Conservation (phyloP, 2,329 filamentous ascomycete species). For the Ilyonectria robusta region DNA sequence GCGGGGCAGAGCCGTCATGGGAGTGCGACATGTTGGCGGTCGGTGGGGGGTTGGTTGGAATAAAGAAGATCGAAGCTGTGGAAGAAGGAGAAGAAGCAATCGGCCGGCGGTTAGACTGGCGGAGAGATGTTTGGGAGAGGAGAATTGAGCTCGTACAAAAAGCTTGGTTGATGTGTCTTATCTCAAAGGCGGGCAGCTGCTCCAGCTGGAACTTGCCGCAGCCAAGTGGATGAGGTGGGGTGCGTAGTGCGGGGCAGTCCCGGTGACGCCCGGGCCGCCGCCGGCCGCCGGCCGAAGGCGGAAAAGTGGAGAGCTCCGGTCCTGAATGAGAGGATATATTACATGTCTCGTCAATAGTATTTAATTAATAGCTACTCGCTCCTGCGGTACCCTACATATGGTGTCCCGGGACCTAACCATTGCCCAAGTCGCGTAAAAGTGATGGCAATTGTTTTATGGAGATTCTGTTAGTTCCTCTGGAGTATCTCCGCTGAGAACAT, state of each 20-base stretch:
- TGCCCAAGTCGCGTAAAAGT: too few relatives aligned
- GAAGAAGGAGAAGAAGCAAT: not conserved
- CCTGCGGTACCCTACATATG: too few relatives aligned
- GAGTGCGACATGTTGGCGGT: constrained; percentile 56
- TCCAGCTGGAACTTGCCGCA: not conserved
- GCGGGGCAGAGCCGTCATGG: constrained; percentile 69
- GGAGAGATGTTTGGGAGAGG: not conserved
- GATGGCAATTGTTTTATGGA: too few relatives aligned
- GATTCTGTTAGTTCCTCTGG: too few relatives aligned
- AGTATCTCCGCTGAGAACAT: too few relatives aligned
- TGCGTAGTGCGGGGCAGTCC: not conserved
- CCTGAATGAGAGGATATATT: not conserved
- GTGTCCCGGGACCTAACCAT: too few relatives aligned
- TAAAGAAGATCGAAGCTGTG: not conserved
- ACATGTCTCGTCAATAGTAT: too few relatives aligned
- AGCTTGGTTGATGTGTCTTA: constrained; percentile 1
- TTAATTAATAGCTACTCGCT: too few relatives aligned
- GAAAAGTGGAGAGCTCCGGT: constrained; percentile 5
- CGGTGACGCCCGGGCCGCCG: constrained; percentile 6
- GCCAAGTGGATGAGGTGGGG: not conserved
- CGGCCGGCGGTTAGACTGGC: too few relatives aligned
- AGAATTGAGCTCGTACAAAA: constrained; percentile 10
- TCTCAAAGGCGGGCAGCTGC: constrained; percentile 1
- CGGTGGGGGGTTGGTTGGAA: not conserved
- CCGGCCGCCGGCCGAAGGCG: constrained; percentile 7